These are phyloP conservation scores for Diaporthe helianthi DNA, from an alignment of 2,329 filamentous ascomycete species.

Conservation along the genomic window DNA sequence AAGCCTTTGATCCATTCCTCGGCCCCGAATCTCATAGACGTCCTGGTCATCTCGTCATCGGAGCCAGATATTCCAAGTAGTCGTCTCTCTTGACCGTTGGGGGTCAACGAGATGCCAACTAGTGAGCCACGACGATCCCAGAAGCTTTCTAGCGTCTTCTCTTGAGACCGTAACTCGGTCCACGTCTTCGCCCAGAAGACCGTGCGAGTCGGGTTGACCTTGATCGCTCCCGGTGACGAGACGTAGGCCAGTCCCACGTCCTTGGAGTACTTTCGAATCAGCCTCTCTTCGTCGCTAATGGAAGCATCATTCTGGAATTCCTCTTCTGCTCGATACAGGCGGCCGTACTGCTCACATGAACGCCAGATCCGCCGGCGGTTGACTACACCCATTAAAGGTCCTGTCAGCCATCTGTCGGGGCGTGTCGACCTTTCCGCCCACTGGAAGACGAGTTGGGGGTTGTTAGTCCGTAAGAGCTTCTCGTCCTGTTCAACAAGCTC, in stretches of 20 bases:
- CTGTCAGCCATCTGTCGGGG: constrained; percentile 1
- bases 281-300: neutral
- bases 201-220: neutral
- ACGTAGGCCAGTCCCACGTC: neutral
- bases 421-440: constrained; percentile 2
- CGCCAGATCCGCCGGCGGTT: constrained; percentile 23
- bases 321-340: neutral
- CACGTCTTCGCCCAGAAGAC: constrained; percentile 3
- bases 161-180: neutral
- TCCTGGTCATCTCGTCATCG: neutral
- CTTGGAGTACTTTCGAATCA: neutral
- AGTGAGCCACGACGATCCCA: neutral
- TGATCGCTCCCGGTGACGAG: neutral
- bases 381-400: neutral
- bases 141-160: neutral
- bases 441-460: neutral
- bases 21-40: neutral
- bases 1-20: neutral
- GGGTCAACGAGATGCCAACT: neutral
- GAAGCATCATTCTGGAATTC: neutral
- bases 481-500: neutral
- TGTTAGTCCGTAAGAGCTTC: neutral
- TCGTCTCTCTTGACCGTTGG: neutral
- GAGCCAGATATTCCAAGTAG: neutral
- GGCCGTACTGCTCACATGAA: neutral